Percentiles rank a stretch among this genome's conserved stretches.
Evolutionary conservation across 352 stramenopile genomes (phyloP).

Genomic region (Thraustochytrium sp.): DNA sequence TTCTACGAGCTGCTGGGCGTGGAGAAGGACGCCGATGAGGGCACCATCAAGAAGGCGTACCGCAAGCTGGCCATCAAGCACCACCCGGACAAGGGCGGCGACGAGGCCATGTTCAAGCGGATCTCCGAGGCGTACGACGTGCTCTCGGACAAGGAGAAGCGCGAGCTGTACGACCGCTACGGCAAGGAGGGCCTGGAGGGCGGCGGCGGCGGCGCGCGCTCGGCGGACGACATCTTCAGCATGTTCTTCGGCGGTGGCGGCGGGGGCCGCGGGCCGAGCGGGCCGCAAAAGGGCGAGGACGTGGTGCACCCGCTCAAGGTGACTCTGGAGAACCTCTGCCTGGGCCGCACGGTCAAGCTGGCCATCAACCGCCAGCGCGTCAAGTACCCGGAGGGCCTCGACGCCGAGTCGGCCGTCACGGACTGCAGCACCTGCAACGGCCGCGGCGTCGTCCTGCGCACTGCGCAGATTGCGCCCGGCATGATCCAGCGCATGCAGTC

Average conservation of each 20-base stretch:
- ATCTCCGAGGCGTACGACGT: conserved; percentile 46
- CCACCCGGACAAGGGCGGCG: conserved; percentile 51
- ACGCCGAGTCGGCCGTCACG: conserved; percentile 38
- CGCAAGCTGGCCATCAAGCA: conserved; percentile 51
- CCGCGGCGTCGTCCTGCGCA: conserved; percentile 84
- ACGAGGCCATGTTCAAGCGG: conserved; percentile 46
- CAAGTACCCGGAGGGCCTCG: conserved; percentile 43
- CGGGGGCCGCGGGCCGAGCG: conserved; percentile 60
- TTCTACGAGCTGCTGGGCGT: conserved; percentile 60
- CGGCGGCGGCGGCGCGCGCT: conserved; percentile 58
- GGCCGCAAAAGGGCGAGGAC: conserved; percentile 89
- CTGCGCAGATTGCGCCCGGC: conserved; percentile 91
- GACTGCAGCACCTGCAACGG: conserved; percentile 86
- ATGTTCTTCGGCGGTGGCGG: conserved; percentile 89
- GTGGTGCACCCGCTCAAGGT: conserved; percentile 90
- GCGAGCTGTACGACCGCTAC: conserved; percentile 76
- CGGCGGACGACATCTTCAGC: conserved; percentile 84
- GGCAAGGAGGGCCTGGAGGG: conserved; percentile 94
- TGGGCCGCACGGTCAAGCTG: conserved; percentile 96
- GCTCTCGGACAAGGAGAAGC: conserved; percentile 39
- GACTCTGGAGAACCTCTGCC: conserved; percentile 97
- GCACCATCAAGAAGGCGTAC: conserved; percentile 58
- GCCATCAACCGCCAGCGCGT: conserved; percentile 62
- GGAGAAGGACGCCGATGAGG: conserved; percentile 66
- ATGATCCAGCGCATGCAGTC: conserved; percentile 98